Evolutionary conservation across 768 basidiomycete species (phyloP), one percentile per base, ranked within the genome.

Genomic region (Macrolepiota fuliginosa): DNA sequence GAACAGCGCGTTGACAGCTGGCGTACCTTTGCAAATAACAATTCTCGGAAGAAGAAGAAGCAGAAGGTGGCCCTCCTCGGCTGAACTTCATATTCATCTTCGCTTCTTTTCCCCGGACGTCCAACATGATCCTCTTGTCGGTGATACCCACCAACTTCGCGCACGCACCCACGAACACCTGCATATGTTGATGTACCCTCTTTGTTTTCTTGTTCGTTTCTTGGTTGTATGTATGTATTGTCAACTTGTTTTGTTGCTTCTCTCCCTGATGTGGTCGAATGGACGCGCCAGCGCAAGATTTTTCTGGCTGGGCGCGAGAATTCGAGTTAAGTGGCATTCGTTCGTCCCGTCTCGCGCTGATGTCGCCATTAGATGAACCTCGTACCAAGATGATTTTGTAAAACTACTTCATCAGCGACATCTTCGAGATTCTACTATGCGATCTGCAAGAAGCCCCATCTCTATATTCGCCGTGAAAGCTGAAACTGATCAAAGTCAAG

Each of bases 1-100:
- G 93, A 95, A 63, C 78, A 90, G 65, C 87, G 93, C 35, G 92
- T 95, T 32, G 92, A 82, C 67, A 91, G 87, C 68, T 95, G 93
- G 93, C 83, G 93, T 60, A 78, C 76, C 25, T 95, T 95, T 69
- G 73, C 83, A 12, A 86, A 77, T 63, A 76, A 81, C 61, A 76
- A 76, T 54, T 78, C 81, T 40, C 91, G 89, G 75, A 94, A 92
- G 82, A 95, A 94, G 79, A 92, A 92, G 75, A 93, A 91, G 74
- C 64, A 79, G 56, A 92, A 92, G 74, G 77, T 73, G 55, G 74
- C 77, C 50, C 72, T 91, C 62, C 86, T 92, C 54, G 91, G 90
- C 68, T 90, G 71, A 83, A 37, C 50, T 62, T 62, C 55, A 58
- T 42, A n/a, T 52, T 56, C 53, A 53, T 59, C 52, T 54, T 66